A percentile compares a stretch with the other conserved stretches of the same genome.
phyloP scores from a whole-genome alignment of 192 early-diverging fungal genomes.

The Podochytrium sp. region DNA sequence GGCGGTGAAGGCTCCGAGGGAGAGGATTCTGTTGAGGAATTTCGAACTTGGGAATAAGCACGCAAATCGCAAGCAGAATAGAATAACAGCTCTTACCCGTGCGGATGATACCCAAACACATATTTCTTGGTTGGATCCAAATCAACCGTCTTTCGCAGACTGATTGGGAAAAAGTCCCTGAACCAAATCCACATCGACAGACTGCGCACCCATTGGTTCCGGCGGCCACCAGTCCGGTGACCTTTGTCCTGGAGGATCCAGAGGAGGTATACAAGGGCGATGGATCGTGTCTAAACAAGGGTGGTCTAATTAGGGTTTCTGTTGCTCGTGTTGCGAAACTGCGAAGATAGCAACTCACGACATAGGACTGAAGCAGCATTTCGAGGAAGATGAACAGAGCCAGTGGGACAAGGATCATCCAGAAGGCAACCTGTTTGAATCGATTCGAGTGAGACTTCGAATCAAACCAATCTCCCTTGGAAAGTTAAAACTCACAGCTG shows the following conservation, averaged over 20 bases:
- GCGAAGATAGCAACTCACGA: background rate
- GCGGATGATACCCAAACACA: constrained; percentile 92
- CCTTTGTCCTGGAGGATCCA: constrained; percentile 76
- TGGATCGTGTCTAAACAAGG: constrained; percentile 27
- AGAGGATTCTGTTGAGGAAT: constrained; percentile 73
- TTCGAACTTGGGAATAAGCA: background rate
- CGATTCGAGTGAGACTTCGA: no score
- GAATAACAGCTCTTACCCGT: constrained; percentile 42
- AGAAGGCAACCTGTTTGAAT: no score
- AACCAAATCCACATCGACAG: constrained; percentile 76
- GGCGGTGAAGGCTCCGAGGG: constrained; percentile 78
- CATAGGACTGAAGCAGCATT: constrained; percentile 50
- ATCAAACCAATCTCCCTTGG: no score
- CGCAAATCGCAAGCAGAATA: background rate
- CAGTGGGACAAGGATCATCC: constrained; percentile 63
- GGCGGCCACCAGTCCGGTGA: constrained; percentile 80
- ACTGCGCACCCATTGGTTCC: constrained; percentile 51
- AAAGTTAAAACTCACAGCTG: no score
- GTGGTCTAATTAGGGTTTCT: constrained; percentile 37
- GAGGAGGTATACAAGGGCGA: constrained; percentile 70
- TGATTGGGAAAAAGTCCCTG: constrained; percentile 79
- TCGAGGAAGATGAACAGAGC: constrained; percentile 65
- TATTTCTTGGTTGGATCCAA: constrained; percentile 85
- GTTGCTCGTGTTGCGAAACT: no score
- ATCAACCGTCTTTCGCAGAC: constrained; percentile 79